These are phyloP conservation scores for Antitrichia curtipendula DNA, from an alignment of 225 moss, liverwort and hornwort genomes.

Conservation along the genomic window DNA sequence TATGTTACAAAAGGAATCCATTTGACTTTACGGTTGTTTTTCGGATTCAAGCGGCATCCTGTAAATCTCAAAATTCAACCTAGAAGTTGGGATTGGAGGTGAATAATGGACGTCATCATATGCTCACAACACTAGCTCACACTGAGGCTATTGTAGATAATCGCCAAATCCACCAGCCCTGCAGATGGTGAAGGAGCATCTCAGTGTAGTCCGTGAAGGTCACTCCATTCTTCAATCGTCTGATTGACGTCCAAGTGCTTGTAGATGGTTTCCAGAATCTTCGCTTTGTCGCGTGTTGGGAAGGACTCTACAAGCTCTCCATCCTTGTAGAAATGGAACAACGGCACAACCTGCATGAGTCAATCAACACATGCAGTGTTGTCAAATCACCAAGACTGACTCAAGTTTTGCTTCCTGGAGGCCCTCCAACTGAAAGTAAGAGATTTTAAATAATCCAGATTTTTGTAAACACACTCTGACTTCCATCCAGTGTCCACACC, in stretches of 20 bases:
- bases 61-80: not conserved
- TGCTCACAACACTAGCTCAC: not conserved
- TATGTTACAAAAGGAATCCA: not conserved
- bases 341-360: conserved; percentile 58
- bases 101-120: not conserved
- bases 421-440: not conserved
- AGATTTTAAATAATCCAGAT: not conserved
- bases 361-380: not conserved
- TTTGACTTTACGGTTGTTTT: not conserved
- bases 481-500: not conserved
- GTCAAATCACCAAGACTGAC: not conserved
- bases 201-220: conserved; percentile 23
- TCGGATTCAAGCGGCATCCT: not conserved
- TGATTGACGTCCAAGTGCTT: conserved; percentile 54
- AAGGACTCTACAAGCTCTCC: conserved; percentile 80
- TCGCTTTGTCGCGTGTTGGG: conserved; percentile 75
- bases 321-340: conserved; percentile 91
- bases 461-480: not conserved
- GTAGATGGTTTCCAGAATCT: conserved; percentile 61
- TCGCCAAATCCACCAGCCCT: not conserved
- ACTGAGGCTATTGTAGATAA: not conserved
- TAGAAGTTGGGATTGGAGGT: not conserved
- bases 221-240: conserved; percentile 41
- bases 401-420: not conserved
- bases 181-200: not conserved